phyloP scores from a whole-genome alignment of 2,329 filamentous ascomycete genomes.

The Nemania serpens region DNA sequence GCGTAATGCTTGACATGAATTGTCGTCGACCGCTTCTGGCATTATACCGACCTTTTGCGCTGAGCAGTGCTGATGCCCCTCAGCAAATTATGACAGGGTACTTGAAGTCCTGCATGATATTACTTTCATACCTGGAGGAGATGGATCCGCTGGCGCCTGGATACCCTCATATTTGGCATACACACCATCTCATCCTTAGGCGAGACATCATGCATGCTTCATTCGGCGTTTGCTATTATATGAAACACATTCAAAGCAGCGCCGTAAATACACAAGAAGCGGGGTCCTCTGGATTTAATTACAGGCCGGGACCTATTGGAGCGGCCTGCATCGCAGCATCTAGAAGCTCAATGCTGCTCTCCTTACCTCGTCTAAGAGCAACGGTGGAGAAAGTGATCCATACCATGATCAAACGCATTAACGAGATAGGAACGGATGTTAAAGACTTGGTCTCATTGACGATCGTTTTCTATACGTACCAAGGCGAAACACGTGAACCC shows the following conservation, averaged over 20 bases:
- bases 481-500: conserved; percentile 46
- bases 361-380: conserved; percentile 33
- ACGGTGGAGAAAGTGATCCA: conserved; percentile 54
- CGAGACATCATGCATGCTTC: conserved; percentile 60
- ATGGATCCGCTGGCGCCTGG: conserved; percentile 53
- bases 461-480: conserved; percentile 53
- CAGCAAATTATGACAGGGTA: conserved; percentile 58
- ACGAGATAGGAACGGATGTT: conserved; percentile 55
- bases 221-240: conserved; percentile 61
- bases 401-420: conserved; percentile 47
- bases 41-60: conserved; percentile 59
- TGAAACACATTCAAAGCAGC: conserved; percentile 43
- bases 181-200: conserved; percentile 58
- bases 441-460: conserved; percentile 56
- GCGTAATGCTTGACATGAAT: conserved; percentile 59
- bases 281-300: conserved; percentile 19
- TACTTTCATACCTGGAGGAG: conserved; percentile 61
- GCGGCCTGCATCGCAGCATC: conserved; percentile 37
- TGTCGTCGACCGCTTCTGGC: conserved; percentile 57
- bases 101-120: conserved; percentile 58
- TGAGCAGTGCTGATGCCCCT: conserved; percentile 56
- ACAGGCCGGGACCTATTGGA: conserved; percentile 30
- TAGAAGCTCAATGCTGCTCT: conserved; percentile 38
- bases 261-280: conserved; percentile 24
- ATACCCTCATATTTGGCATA: conserved; percentile 54